Evolutionary conservation across 768 basidiomycete species (phyloP), one percentile per base, ranked within the genome.

Genomic region (Floccularia luteovirens): DNA sequence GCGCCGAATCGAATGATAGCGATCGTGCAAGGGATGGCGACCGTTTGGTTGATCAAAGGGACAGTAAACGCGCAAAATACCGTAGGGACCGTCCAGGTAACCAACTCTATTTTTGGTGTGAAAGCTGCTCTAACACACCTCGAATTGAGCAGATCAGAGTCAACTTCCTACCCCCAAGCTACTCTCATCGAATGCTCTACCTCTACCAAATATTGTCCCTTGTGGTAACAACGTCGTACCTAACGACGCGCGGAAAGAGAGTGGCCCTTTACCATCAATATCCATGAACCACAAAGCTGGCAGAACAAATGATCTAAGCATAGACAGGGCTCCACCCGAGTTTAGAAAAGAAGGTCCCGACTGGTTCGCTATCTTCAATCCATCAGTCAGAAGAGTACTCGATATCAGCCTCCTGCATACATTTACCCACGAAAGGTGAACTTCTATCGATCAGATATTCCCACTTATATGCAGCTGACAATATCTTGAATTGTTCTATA

Each of bases 361-460:
- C 58, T 94, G 91, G 91, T 83, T 84, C 53, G 87, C 82, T 3
- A 69, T 89, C 38, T 90, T 83, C 65, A 90, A 86, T 56, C 79
- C 84, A 31, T 79, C 79, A 53, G 74, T 78, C 33, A 80, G 82
- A 56, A 73, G 75, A 38, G 64, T 72, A 31, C 64, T 90, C 38
- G 86, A 91, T 53, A 82, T 94, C 16, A 60, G 62, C 31, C 61
- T 93, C 41, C 74, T 87, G 16, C 89, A 92, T 56, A 87, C 85
- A 2, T 66, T 94, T 17, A 72, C 74, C 56, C 90, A 94, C 51
- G 80, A 83, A 51, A 90, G 85, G 89, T 90, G n/a, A 52, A 44
- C 60, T 58, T 32, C 36, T 10, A 30, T 45, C 30, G 5, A 27
- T 37, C 19, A n/a, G 3, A 20, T 36, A 37, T n/a, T 35, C 36